Base-by-base conservation (phyloP, 2,329 filamentous ascomycete species). In the Anthostomella pinea region DNA sequence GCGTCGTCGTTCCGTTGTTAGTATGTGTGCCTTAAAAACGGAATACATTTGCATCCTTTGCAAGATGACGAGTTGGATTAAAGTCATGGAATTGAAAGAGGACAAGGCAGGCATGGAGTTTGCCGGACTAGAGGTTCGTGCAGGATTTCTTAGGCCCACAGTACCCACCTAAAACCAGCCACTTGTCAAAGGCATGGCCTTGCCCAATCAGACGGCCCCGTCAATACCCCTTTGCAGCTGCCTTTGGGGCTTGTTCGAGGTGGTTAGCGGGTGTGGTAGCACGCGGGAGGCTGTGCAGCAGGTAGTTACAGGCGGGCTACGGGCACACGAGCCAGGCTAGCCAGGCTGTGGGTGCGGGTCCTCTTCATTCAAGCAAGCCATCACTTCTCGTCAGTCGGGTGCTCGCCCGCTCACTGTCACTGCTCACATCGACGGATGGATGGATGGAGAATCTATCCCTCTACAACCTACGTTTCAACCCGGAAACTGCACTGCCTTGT, bases 211-310 rank as follows among this genome's bases (percentile, higher is more conserved):
- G 20, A 27, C 11, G 16, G 14, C 6, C 16, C n/a, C 32, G 28
- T 8, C 3, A 10, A 14, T 7, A 9, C 28, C 32, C 16, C 23
- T 28, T 30, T 17, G 26, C 21, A 34, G 30, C 15, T 34, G 35
- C 16, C 23, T 28, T 32, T 16, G 37, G 4, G 30, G 10, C 27
- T 16, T 25, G 21, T 7, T 22, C 19, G 17, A 8, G 8, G 26
- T 22, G 19, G 32, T 14, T 22, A 16, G 25, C 14, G 9, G 6
- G 3, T 23, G 20, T 33, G 20, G 30, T 35, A 26, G 16, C 22
- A 42, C 38, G 21, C 35, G 27, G 19, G 35, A 40, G 43, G 43
- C 43, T 46, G 43, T 46, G 43, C 38, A 43, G 24, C 17, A 15
- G 16, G 20, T 25, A 22, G 26, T 24, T 17, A 30, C 21, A 23